phyloP scores from a whole-genome alignment of 441 rosid species.

The Adansonia grandidieri region DNA sequence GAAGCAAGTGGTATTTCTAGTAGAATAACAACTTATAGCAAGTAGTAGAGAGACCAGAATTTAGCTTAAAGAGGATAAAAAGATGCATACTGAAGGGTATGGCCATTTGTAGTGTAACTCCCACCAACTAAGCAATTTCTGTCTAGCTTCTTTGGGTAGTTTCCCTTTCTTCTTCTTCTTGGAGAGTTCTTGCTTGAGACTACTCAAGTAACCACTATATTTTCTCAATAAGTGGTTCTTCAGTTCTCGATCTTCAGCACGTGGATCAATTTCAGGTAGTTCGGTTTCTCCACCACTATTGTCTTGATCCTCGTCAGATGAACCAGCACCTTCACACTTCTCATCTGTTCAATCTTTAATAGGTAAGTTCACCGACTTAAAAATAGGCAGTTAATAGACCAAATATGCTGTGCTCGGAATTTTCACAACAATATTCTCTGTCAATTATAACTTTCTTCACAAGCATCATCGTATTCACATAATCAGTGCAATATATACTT shows the following conservation, averaged over 20 bases:
- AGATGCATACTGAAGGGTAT: too few relatives aligned
- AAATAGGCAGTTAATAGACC: neutral
- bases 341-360: conserved; percentile 53
- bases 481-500: neutral
- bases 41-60: too few relatives aligned
- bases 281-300: conserved; percentile 87
- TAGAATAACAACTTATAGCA: neutral
- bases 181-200: conserved; percentile 92
- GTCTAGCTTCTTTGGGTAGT: conserved; percentile 96
- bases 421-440: neutral
- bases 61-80: neutral
- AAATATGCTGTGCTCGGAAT: neutral
- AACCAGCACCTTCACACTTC: conserved; percentile 74
- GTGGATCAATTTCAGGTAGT: conserved; percentile 79
- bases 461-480: neutral
- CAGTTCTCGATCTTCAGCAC: conserved; percentile 89
- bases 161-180: conserved; percentile 99
- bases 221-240: conserved; percentile 87
- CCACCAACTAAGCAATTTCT: conserved; percentile 98
- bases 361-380: neutral
- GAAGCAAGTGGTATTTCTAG: neutral
- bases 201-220: conserved; percentile 88
- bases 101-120: conserved; percentile 96
- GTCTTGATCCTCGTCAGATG: conserved; percentile 89
- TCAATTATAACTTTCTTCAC: neutral